These are phyloP conservation scores for Beta vulgaris DNA, from an alignment of 148 eudicot species.

Conservation along the genomic window DNA sequence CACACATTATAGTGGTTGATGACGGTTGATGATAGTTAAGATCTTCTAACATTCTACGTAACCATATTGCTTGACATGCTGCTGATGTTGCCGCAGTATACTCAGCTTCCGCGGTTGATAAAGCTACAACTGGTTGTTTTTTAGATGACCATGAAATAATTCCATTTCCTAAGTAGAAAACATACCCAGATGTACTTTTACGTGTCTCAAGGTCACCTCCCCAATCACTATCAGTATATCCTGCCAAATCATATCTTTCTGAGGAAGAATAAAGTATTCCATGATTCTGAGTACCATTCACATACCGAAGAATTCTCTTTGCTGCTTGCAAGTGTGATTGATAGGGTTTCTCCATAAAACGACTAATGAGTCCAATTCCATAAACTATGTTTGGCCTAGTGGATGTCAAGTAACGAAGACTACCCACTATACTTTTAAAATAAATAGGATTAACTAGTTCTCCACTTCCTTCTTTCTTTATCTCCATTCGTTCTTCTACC, in stretches of 20 bases:
- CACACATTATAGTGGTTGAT: too few species aligned
- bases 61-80: too few species aligned
- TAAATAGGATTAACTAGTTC: constrained; percentile 4
- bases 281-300: too few species aligned
- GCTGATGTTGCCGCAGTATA: too few species aligned
- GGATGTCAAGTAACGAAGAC: neutral
- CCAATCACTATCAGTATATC: constrained; percentile 6
- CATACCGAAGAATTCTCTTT: too few species aligned
- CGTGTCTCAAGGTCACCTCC: neutral
- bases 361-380: constrained; percentile 2
- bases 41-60: too few species aligned
- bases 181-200: constrained; percentile 6
- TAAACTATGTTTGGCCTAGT: neutral
- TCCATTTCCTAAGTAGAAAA: too few species aligned
- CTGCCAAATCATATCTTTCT: neutral
- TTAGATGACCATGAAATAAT: too few species aligned
- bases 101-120: too few species aligned
- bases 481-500: neutral
- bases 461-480: constrained; percentile 1
- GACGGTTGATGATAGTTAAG: too few species aligned
- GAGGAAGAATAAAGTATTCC: neutral
- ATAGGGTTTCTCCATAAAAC: constrained; percentile 4
- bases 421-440: neutral
- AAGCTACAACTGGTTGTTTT: too few species aligned
- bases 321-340: constrained; percentile 16